These are phyloP conservation scores for Trichoderma sp. DNA, from an alignment of 2,329 filamentous ascomycete genomes.

Conservation along the genomic window DNA sequence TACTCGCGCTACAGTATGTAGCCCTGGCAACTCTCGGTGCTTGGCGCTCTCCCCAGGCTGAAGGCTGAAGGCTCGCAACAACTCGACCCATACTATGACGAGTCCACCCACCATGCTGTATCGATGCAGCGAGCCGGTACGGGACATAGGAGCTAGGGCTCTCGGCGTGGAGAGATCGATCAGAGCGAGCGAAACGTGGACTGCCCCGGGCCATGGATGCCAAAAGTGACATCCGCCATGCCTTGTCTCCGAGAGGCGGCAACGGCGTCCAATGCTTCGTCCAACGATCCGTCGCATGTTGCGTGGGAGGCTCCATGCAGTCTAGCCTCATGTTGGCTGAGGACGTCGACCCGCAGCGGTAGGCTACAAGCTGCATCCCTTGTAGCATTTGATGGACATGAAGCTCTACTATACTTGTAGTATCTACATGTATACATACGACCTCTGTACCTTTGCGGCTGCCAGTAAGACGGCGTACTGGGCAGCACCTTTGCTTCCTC, in stretches of 20 bases:
- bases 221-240: not conserved
- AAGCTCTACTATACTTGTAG: not conserved
- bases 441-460: not conserved
- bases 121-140: not conserved
- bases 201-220: not conserved
- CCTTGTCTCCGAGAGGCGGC: constrained; percentile 15
- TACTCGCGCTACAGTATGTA: constrained; percentile 1
- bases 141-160: not conserved
- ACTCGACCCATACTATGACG: not conserved
- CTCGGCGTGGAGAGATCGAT: not conserved
- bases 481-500: not conserved
- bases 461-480: not conserved
- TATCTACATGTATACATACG: not conserved
- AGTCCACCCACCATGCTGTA: not conserved
- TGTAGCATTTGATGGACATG: not conserved
- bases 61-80: not conserved
- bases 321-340: constrained; percentile 1
- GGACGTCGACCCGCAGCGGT: constrained; percentile 10
- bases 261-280: not conserved
- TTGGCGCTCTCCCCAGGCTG: not conserved
- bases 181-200: not conserved
- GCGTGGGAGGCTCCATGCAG: constrained; percentile 3
- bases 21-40: not conserved
- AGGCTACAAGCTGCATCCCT: constrained; percentile 11
- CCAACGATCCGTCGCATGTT: constrained; percentile 1